Percentiles rank a stretch among this genome's conserved stretches.
Evolutionary conservation across 2,329 filamentous ascomycete genomes (phyloP).

Genomic region (Ophiostoma triangulosporum): DNA sequence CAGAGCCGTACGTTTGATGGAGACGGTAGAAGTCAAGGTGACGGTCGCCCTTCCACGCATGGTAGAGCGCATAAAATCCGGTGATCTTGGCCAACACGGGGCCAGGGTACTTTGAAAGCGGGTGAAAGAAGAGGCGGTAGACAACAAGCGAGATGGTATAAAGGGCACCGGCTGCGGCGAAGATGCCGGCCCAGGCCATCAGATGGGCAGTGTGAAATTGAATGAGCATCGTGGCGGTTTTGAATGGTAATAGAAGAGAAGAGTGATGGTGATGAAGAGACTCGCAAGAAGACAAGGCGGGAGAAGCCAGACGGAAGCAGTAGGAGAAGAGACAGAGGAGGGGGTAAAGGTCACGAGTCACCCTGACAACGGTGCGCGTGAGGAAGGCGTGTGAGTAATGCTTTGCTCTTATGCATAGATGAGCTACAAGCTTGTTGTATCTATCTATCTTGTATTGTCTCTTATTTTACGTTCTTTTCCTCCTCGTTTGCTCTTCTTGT

Average conservation of each 20-base stretch:
- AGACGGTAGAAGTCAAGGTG: constrained; percentile 59
- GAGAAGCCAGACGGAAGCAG: not conserved
- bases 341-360: no score
- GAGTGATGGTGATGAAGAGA: not conserved
- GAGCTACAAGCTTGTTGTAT: no score
- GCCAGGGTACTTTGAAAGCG: constrained; percentile 50
- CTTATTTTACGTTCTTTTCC: no score
- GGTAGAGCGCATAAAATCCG: constrained; percentile 54
- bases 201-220: not conserved
- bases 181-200: not conserved
- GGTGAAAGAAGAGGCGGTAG: constrained; percentile 50
- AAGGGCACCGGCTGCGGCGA: not conserved
- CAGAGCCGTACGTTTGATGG: constrained; percentile 57
- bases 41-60: constrained; percentile 60
- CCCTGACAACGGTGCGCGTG: no score
- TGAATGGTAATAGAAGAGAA: not conserved
- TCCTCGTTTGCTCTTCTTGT: no score
- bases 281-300: not conserved
- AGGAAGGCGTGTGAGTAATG: no score
- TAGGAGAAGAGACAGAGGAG: not conserved
- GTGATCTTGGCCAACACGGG: constrained; percentile 50
- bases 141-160: constrained; percentile 24
- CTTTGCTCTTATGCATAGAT: no score
- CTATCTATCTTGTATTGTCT: no score
- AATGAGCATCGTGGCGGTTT: not conserved